Evolutionary conservation across 179 eudicot species (phyloP), one percentile per base, ranked within the genome.

Genomic region (Silene noctiflora): DNA sequence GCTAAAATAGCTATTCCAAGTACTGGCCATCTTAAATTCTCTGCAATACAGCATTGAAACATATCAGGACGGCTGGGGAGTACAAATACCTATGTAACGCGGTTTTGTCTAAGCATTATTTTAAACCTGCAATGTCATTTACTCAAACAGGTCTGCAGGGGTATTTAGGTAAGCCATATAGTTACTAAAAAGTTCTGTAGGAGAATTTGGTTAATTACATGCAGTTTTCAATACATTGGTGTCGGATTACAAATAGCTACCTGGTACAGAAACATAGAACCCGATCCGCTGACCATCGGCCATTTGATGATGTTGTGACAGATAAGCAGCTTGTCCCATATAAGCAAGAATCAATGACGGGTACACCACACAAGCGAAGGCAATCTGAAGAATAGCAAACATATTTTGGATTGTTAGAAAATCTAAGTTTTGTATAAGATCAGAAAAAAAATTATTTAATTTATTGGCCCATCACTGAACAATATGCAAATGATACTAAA

Each of bases 311-410:
- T 94, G 96, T 69, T 58, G 81, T 24, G 98, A 94, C 24, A 94
- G 88, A 73, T 90, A 94, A 22, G 98, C 97, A 71, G 98, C 98
- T 89, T 94, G 97, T 6, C 98, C 98, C 98, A 94, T 94, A 46
- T 94, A 94, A 19, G 99, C 99, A 60, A 95, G 97, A 81, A 95
- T 91, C 79, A 95, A 90, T 16, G 99, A 83, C 0, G 98, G 98
- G 82, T 94, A 94, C 33, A 91, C 98, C 65, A 91, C 72, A 20
- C 81, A 86, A 29, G 90, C 84, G 83, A 94, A 94, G 76, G 98
- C 98, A 69, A 93, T 83, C 99, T 95, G 90, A 75, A 83, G 25
- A 75, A 65, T 48, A 20, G 22, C 60, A 67, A 51, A 14, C 17
- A 24, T 58, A 53, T 60, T 16, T 8, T 42, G 3, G 48, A 9